Base-by-base conservation (phyloP, 2,329 filamentous ascomycete species). In the Fusarium abutilonis region DNA sequence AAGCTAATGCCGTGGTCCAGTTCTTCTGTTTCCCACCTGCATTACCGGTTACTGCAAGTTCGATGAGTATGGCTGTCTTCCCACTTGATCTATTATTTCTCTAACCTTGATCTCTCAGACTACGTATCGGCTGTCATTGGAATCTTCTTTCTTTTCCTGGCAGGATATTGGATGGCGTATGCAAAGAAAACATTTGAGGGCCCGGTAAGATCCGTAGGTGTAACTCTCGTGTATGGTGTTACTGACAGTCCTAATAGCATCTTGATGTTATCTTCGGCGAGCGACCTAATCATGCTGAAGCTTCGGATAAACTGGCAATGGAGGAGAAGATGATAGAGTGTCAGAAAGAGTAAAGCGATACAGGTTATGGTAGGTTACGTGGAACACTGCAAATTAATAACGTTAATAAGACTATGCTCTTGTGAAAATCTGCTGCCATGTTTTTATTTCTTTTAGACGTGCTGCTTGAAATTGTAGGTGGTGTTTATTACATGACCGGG, bases 81-180 rank as follows among this genome's bases (percentile, higher is more conserved):
- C 4, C 1, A 10, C 3, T 2, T 3, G 2, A 1, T 7, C 3
- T 0, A 8, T 1, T 6, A 1, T n/a, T 4, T 2, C 9, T 2
- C 44, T 62, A 13, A 65, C 19, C 13, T 0, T 3, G 2, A 10
- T 23, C 11, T 3, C 19, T 6, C 7, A 76, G 74, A 77, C 45
- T 77, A 77, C 36, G 75, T 77, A 2, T 72, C 70, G 6, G 74
- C 68, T 6, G 74, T 77, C 4, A 75, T 77, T 46, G 73, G 74
- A 11, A 76, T 77, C 2, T 77, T 76, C 5, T 40, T 52, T 2
- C 19, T 66, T 1, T 44, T 68, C 9, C 21, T 64, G 3, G 46
- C 43, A 1, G 44, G 29, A 1, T 68, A 64, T 1, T 68, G 65
- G 66, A 14, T 59, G 0, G n/a, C 44, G 0, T 68, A 62, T 3